Base-by-base conservation (phyloP, 306 rosid species). In the Corylus heterophylla region DNA sequence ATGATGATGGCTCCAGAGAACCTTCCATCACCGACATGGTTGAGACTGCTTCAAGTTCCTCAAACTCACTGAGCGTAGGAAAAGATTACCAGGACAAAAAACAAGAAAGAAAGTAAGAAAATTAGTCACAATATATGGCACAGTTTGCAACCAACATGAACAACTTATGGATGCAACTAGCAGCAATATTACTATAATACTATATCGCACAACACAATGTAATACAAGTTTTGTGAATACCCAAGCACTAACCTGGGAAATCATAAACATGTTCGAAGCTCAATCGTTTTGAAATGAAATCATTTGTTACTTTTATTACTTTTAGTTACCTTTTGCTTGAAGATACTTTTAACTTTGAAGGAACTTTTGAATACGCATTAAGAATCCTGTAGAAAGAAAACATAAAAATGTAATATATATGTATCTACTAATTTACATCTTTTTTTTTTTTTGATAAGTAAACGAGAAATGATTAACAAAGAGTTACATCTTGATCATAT, bases 41-140 rank as follows among this genome's bases (percentile, higher is more conserved):
- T 78, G 97, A 84, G 80, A 78, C 92, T 74, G 87, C 92, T 84
- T 86, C 94, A 69, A 86, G 90, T 75, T 91, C 94, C 87, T 90
- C 97, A 82, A 84, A 87, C 83, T 90, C 97, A 81, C 98, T 94
- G 80, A 42, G 63, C 29, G n/a, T 16, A 75, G 48, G 49, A 39
- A 70, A 79, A 80, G 56, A 76, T 58, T 55, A 68, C 49, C 63
- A 54, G 76, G 61, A 74, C 66, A 73, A 62, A 80, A 66, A 69
- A 69, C 12, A 79, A 74, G 29, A 51, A 7, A 27, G 58, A 6
- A n/a, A 54, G 47, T 29, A 4, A 50, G 31, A 54, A 1, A 58
- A 20, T 62, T 31, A n/a, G 17, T 61, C 70, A 20, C 16, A 20
- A 62, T 13, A 2, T 20, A 29, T 44, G 20, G 74, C 69, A 69